Base-by-base conservation (phyloP, 108 stramenopile species). In the Fistulifera pelliculosa region DNA sequence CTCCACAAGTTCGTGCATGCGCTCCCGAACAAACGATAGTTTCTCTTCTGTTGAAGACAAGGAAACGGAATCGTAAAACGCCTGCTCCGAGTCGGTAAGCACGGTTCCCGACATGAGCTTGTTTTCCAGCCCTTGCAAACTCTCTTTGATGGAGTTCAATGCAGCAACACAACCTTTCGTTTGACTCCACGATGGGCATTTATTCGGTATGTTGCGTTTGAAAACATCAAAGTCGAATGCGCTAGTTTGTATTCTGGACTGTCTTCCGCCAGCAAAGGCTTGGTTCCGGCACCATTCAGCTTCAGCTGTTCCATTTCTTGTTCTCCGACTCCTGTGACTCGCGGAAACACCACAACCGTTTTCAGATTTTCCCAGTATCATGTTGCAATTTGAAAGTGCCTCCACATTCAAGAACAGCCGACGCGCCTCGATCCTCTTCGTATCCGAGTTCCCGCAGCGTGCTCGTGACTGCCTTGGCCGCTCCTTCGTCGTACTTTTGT, bases 291-390 rank as follows among this genome's bases (percentile, higher is more conserved):
- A 0, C 16, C 41, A 4, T 22, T 48, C 47, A 44, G 40, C 0
- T 14, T 22, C 49, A 49, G 25, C 23, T 52, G 15, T 19, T 51
- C 25, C 51, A 52, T 56, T 5, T 12, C 67, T 13, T 40, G 39
- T 43, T 51, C 41, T 6, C 18, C 24, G 11, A 49, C 39, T 23
- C 17, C 17, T 3, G 41, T 26, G 11, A 92, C 64, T 23, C 57
- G 64, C 0, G 96, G 96, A 74, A 95, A 95, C 1, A 97, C 94
- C 23, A 94, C 87, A 10, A 93, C 87, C 16, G 93, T 93, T 50
- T 92, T 87, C n/a, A 94, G 49, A 56, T 94, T 97, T 94, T 93
- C 11, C 92, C 94, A 11, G 94, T 95, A 64, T 97, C 96, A 68
- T 97, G 96, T 65, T 97, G 96, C 43, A 71, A 50, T 69, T 97